Percentiles rank a stretch among this genome's conserved stretches.
Conservation (phyloP, 345 rosid genomes). For the Populus simonii region DNA sequence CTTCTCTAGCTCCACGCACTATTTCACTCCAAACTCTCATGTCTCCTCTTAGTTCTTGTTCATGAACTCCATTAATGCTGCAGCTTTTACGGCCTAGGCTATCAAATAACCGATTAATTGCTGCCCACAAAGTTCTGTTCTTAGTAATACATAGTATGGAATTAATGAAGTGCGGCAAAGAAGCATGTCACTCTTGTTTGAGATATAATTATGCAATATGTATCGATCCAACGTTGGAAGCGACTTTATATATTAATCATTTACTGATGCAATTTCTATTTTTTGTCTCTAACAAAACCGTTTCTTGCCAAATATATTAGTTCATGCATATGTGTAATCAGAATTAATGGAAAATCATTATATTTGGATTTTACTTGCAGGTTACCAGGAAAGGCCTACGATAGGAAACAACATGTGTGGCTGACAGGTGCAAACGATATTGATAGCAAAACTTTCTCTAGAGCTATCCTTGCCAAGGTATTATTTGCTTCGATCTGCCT, state of each 20-base stretch:
- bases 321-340: background rate
- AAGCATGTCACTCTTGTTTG: background rate
- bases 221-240: too few species aligned
- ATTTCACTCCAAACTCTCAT: background rate
- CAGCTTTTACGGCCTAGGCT: background rate
- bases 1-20: background rate
- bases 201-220: too few species aligned
- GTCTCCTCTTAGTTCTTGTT: background rate
- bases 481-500: background rate
- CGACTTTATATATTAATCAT: too few species aligned
- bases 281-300: background rate
- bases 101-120: background rate
- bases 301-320: background rate
- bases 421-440: slow-evolving; percentile 76
- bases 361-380: slow-evolving; percentile 24
- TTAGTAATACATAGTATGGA: background rate
- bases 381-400: slow-evolving; percentile 91
- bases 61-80: background rate
- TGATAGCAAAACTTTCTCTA: slow-evolving; percentile 84
- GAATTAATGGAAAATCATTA: background rate
- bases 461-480: slow-evolving; percentile 98
- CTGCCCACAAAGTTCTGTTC: background rate
- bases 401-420: slow-evolving; percentile 80
- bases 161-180: too few species aligned
- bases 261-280: background rate